Percentiles rank a stretch among this genome's conserved stretches.
Conservation (phyloP, 306 rosid genomes). For the Vigna nakashimae region DNA sequence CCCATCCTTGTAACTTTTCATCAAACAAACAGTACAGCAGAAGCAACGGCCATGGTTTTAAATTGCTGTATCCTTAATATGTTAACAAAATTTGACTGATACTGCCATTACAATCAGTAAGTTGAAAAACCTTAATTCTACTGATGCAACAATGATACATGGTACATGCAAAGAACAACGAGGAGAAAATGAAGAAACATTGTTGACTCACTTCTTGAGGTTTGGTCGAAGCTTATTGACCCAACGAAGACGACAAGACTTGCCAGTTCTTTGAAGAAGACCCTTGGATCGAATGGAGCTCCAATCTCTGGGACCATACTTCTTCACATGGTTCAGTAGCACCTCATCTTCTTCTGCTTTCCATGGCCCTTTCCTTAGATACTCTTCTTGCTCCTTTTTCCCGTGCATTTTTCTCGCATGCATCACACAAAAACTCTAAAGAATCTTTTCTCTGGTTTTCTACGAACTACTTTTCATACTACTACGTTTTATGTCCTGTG, state of each 20-base stretch:
- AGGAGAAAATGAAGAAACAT: neutral
- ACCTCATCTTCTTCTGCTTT: constrained; percentile 83
- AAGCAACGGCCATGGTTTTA: neutral
- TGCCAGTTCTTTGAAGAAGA: constrained; percentile 86
- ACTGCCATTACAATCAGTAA: neutral
- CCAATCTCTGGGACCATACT: constrained; percentile 89
- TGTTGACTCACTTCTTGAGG: constrained; percentile 68
- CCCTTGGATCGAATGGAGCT: constrained; percentile 99
- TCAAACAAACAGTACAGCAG: neutral
- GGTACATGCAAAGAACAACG: neutral
- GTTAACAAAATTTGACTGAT: neutral
- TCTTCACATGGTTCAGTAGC: constrained; percentile 67
- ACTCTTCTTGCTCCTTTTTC: constrained; percentile 55
- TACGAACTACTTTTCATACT: constrained; percentile 3
- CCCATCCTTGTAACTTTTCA: constrained; percentile 9
- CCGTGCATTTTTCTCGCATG: constrained; percentile 55
- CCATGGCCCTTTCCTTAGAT: constrained; percentile 83
- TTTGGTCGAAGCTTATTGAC: constrained; percentile 93
- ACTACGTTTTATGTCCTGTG: neutral
- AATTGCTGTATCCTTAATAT: too few species aligned
- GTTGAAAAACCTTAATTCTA: neutral
- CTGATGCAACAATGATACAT: neutral
- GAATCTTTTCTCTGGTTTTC: neutral
- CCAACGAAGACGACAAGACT: constrained; percentile 98
- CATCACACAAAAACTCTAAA: neutral